Conservation (phyloP, 2,329 filamentous ascomycete species). For the Pseudogymnoascus sp. region DNA sequence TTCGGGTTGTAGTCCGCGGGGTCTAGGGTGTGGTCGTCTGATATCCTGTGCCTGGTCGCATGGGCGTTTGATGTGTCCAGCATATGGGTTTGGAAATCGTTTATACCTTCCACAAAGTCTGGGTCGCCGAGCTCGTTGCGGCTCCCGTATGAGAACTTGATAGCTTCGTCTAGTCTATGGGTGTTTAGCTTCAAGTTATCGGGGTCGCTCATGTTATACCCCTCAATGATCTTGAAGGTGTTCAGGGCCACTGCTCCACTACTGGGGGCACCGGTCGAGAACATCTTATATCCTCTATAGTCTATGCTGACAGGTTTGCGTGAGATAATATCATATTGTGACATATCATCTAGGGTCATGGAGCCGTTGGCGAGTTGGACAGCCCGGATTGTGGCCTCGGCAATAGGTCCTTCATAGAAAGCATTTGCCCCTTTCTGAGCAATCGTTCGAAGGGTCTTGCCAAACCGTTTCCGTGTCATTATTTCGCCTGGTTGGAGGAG, state of each 20-base stretch:
- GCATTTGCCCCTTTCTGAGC: slow-evolving; percentile 48
- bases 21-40: slow-evolving; percentile 62
- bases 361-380: slow-evolving; percentile 51
- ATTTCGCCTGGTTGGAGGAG: slow-evolving; percentile 50
- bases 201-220: slow-evolving; percentile 51
- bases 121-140: slow-evolving; percentile 79
- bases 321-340: slow-evolving; percentile 55
- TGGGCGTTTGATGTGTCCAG: slow-evolving; percentile 51
- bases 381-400: slow-evolving; percentile 51
- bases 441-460: slow-evolving; percentile 55
- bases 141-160: slow-evolving; percentile 79
- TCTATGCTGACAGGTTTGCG: slow-evolving; percentile 53
- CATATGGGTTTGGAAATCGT: slow-evolving; percentile 57
- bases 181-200: slow-evolving; percentile 56
- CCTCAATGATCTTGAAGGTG: slow-evolving; percentile 73
- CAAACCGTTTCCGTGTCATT: slow-evolving; percentile 57
- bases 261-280: slow-evolving; percentile 62
- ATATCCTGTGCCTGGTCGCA: slow-evolving; percentile 57
- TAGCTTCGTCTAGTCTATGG: slow-evolving; percentile 79
- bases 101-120: slow-evolving; percentile 55
- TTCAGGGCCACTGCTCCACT: slow-evolving; percentile 61
- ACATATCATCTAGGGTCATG: slow-evolving; percentile 58
- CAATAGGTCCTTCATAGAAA: slow-evolving; percentile 55
- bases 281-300: slow-evolving; percentile 64
- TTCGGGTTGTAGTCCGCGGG: slow-evolving; percentile 65